A percentile compares a stretch with the other conserved stretches of the same genome.
Evolutionary conservation across 2,329 filamentous ascomycete species (phyloP).

Genomic region (Mycosphaerella arachidis): DNA sequence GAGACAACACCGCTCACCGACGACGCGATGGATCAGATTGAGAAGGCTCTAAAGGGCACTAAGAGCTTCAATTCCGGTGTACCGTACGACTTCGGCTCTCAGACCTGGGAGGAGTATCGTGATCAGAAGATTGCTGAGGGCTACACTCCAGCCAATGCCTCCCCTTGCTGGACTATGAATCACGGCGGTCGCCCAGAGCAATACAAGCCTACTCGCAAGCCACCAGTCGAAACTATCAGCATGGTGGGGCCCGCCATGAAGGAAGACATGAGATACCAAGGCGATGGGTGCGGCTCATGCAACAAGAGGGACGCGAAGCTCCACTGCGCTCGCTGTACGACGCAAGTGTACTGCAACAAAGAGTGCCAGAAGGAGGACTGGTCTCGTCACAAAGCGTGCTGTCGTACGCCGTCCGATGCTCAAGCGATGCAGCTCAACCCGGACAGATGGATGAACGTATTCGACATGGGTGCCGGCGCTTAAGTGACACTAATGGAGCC

Average conservation of each 20-base stretch:
- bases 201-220: not conserved
- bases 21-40: constrained; percentile 10
- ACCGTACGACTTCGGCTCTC: constrained; percentile 7
- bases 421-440: not conserved
- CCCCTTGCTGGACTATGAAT: not conserved
- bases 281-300: not conserved
- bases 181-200: not conserved
- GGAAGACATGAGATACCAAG: not conserved
- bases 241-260: not conserved
- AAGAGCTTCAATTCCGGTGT: constrained; percentile 7
- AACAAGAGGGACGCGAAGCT: not conserved
- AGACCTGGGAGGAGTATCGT: not conserved
- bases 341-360: constrained; percentile 1
- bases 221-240: not conserved
- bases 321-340: not conserved
- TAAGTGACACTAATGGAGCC: not conserved
- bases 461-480: not conserved
- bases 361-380: constrained; percentile 5
- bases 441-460: not conserved
- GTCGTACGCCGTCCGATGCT: not conserved
- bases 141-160: not conserved
- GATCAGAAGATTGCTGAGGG: not conserved
- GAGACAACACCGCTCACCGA: constrained; percentile 2
- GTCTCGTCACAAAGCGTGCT: not conserved
- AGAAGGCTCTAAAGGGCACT: constrained; percentile 6